Evolutionary conservation across 306 rosid genomes (phyloP).

Genomic region (Vachellia pachyceras): DNA sequence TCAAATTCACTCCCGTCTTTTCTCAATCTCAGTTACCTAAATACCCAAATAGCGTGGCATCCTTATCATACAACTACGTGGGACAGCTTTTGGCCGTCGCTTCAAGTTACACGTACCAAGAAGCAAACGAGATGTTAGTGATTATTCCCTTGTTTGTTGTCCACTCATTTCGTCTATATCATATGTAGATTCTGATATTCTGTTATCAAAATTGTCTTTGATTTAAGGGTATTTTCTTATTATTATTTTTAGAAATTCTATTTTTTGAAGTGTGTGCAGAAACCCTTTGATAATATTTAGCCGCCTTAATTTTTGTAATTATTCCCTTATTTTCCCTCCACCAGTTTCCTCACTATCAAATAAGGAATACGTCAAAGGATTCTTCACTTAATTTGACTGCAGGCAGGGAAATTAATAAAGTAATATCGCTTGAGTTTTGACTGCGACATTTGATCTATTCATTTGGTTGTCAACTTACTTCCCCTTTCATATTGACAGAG

Average conservation of each 20-base stretch:
- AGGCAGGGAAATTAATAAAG: slow-evolving; percentile 23
- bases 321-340: background rate
- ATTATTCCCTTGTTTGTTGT: slow-evolving; percentile 12
- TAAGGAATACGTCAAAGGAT: background rate
- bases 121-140: slow-evolving; percentile 77
- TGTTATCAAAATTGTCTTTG: background rate
- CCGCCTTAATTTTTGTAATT: background rate
- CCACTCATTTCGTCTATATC: slow-evolving; percentile 20
- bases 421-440: background rate
- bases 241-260: slow-evolving; percentile 11
- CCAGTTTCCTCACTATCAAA: background rate
- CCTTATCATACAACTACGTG: slow-evolving; percentile 19
- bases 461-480: slow-evolving; percentile 22
- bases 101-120: slow-evolving; percentile 77
- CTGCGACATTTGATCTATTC: slow-evolving; percentile 26
- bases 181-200: slow-evolving; percentile 3
- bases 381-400: slow-evolving; percentile 2
- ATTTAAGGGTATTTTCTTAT: background rate
- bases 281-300: background rate
- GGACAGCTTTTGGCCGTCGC: slow-evolving; percentile 61
- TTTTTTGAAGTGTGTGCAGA: background rate
- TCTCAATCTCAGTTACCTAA: slow-evolving; percentile 38
- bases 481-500: slow-evolving; percentile 53
- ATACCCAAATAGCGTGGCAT: slow-evolving; percentile 69
- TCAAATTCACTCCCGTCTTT: background rate